Evolutionary conservation across 2,329 filamentous ascomycete species (phyloP).

Genomic region (Pseudogymnoascus sp.): DNA sequence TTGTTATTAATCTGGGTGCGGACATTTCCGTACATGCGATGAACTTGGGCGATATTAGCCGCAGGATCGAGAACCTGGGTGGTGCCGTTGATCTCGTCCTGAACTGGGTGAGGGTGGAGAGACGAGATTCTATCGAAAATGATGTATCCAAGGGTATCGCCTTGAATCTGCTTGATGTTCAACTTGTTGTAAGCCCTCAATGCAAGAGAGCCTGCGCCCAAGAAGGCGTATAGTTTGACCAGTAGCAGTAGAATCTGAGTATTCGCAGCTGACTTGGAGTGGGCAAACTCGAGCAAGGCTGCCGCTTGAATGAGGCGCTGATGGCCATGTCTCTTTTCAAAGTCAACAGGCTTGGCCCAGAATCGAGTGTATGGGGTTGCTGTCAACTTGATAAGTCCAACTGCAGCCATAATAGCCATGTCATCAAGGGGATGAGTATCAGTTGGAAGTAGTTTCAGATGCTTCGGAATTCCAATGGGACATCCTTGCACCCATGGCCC

Average conservation of each 20-base stretch:
- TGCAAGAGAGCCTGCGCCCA: slow-evolving; percentile 31
- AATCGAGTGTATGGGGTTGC: slow-evolving; percentile 8
- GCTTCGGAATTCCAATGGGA: background rate
- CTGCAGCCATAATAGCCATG: slow-evolving; percentile 23
- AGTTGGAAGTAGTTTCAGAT: slow-evolving; percentile 20
- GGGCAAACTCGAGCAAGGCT: slow-evolving; percentile 26
- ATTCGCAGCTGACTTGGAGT: slow-evolving; percentile 29
- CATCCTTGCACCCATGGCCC: background rate
- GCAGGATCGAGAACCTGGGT: slow-evolving; percentile 17
- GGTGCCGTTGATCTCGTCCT: slow-evolving; percentile 13
- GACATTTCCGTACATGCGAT: slow-evolving; percentile 21
- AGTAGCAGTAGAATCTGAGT: slow-evolving; percentile 32
- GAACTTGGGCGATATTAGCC: slow-evolving; percentile 21
- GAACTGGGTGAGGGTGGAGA: slow-evolving; percentile 27
- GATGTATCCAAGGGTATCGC: slow-evolving; percentile 32
- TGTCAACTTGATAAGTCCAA: slow-evolving; percentile 25
- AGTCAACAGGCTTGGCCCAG: background rate
- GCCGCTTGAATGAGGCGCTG: slow-evolving; percentile 24
- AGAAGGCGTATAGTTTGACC: slow-evolving; percentile 28
- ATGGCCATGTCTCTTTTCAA: slow-evolving; percentile 13
- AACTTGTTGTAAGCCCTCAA: slow-evolving; percentile 30
- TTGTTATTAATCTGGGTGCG: slow-evolving; percentile 23
- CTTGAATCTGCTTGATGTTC: slow-evolving; percentile 32
- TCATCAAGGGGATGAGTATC: slow-evolving; percentile 29
- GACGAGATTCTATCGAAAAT: slow-evolving; percentile 32